Evolutionary conservation across 345 rosid genomes (phyloP), one percentile per base, ranked within the genome.

Genomic region (Euphorbia lathyris): DNA sequence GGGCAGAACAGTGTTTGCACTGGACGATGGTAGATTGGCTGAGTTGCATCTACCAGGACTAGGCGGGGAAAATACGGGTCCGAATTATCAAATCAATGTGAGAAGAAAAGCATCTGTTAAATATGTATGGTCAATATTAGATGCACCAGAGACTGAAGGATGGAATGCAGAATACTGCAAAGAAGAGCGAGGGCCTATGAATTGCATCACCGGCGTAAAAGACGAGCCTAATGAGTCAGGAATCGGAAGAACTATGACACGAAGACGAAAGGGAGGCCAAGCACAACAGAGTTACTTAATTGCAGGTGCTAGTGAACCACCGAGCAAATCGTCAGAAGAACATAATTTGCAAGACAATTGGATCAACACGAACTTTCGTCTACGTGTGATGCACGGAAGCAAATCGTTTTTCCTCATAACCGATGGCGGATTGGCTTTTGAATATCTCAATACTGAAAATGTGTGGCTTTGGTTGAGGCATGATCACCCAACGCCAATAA

Each of bases 101-200:
- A 68, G 85, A 62, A 83, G 82, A 74, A 86, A 81, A 79, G 40
- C 72, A 40, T 45, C 77, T 11, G 25, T 65, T 0, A 85, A 83
- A 70, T 85, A 83, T 65, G 61, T 75, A 13, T 89, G 91, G 94
- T 74, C 91, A 25, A 68, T 81, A 25, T 19, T 87, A 53, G 90
- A 85, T 58, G 85, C 87, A 57, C 91, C 91, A 7, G 88, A 87
- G 77, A 87, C 81, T 22, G 91, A 89, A 83, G 90, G 91, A 59
- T 86, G 94, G 91, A 89, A 89, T 70, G 85, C 86, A 14, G 88
- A 89, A 76, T 89, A 87, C 36, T 89, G 94, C 79, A 83, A 82
- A 58, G 90, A 89, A 79, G 90, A 85, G 62, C 88, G 87, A 11
- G 88, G 91, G 38, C 86, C 88, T 8, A 58, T 61, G 70, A 85